phyloP scores from a whole-genome alignment of 306 rosid species.

The Benincasa hispida region DNA sequence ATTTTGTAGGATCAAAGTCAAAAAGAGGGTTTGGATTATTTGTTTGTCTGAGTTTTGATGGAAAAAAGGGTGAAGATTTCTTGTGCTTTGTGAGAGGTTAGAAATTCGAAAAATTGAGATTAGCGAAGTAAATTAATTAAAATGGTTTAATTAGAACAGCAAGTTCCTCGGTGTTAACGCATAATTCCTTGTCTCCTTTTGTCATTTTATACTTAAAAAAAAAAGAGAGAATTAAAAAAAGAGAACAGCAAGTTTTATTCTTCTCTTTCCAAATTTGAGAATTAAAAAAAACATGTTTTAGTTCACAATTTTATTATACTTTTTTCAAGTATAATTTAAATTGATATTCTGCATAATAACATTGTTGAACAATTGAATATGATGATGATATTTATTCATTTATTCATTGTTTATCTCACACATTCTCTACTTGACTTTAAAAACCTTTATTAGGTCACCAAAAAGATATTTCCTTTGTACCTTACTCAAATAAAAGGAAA shows the following conservation, averaged over 20 bases:
- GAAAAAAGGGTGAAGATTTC: slow-evolving; percentile 27
- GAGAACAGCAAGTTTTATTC: background rate
- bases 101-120: slow-evolving; percentile 13
- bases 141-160: background rate
- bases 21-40: background rate
- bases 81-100: slow-evolving; percentile 40
- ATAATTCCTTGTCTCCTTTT: background rate
- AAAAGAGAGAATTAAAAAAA: too few relatives aligned
- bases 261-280: background rate
- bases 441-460: background rate
- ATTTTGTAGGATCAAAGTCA: background rate
- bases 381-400: too few relatives aligned
- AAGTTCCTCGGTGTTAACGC: background rate
- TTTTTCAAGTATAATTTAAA: too few relatives aligned
- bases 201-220: background rate
- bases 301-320: background rate
- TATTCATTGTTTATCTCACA: background rate
- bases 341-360: background rate
- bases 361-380: background rate
- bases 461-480: background rate
- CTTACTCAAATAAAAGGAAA: background rate
- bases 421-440: background rate
- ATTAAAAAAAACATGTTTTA: background rate
- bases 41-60: background rate
- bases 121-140: background rate